Base-by-base conservation (phyloP, 2,329 filamentous ascomycete genomes). In the Venturia effusa region DNA sequence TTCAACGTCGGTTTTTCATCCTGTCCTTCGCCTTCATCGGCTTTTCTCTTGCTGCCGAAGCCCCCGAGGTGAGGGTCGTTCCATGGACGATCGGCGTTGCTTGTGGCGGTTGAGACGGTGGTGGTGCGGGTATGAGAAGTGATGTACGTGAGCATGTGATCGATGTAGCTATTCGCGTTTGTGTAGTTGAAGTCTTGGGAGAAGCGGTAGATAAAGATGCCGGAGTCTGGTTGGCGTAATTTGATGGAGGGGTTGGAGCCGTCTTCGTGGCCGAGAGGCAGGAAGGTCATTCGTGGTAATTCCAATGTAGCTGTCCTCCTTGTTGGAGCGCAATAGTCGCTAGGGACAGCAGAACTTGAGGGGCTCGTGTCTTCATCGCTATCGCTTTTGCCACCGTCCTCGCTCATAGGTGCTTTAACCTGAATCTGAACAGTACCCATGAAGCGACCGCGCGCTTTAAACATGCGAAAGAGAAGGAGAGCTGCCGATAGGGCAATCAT, bases 1-100 rank as follows among this genome's bases (percentile, higher is more conserved):
- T 95, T 72, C 6, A 62, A n/a, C 13, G 61, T 62, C 24, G 61
- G 61, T 19, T 13, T 37, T 11, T 15, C 1, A 19, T 51, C 61
- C 5, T 45, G 24, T 22, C 45, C 61, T n/a, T 32, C 3, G 3
- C 1, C 1, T 59, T 63, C 4, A 4, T n/a, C 15, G 30, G 17
- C 17, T 27, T 17, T 30, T 34, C 34, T 22, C 13, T 24, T 51
- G 11, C 51, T 34, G 19, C 51, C 51, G 15, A 57, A n/a, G 6
- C 51, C 2, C 4, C 11, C 7, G 43, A 37, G 22, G 24, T 39
- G 27, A 5, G 43, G 22, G 32, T 48, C 43, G 13, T 51, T 62
- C 61, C 61, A 62, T n/a, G 43, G 24, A 19, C 24, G 41, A n/a
- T 62, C 61, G 24, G 4, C 40, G 17, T 45, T 45, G n/a, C 32